Evolutionary conservation across 768 basidiomycete species (phyloP), one percentile per base, ranked within the genome.

Genomic region (Boletales sp.): DNA sequence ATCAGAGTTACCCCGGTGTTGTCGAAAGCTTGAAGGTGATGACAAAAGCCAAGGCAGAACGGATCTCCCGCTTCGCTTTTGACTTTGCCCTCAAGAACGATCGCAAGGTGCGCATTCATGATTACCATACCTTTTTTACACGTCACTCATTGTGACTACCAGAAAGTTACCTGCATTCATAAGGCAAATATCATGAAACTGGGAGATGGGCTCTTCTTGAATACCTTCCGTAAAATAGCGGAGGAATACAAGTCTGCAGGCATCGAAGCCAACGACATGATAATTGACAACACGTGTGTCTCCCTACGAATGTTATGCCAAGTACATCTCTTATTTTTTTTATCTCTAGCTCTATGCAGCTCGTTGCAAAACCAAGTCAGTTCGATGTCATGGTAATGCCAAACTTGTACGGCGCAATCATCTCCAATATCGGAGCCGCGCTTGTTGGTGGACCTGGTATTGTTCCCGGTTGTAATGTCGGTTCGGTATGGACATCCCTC

Each of bases 141-240:
- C 32, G 47, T 37, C 19, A 48, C 17, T 13, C 30, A 5, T 24
- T n/a, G 55, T 31, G 40, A 40, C 24, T 35, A 41, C 2, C 59
- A 95, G 93, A 98, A 95, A 88, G 95, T 99, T 59, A 99, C 97
- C 37, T 97, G 94, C 65, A 94, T 99, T 40, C 97, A 99, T 84
- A 99, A 99, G 74, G 97, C 97, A 63, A 98, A 98, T 78, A 99
- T 99, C 78, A 99, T 99, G 97, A 99, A 99, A 72, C 86, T 97
- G 61, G 95, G 95, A 69, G 97, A 98, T 64, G 97, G 97, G 71
- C 83, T 99, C 38, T 98, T 98, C 86, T 81, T 98, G 61, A 94
- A 93, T 73, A 98, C 94, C 19, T 99, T 97, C 85, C 90, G 93
- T 60, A 81, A 84, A 52, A 82, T 99, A 52, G 97, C 94, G 31